Base-by-base conservation (phyloP, 164 flowering plant genomes). In the Chimonanthus praecox region DNA sequence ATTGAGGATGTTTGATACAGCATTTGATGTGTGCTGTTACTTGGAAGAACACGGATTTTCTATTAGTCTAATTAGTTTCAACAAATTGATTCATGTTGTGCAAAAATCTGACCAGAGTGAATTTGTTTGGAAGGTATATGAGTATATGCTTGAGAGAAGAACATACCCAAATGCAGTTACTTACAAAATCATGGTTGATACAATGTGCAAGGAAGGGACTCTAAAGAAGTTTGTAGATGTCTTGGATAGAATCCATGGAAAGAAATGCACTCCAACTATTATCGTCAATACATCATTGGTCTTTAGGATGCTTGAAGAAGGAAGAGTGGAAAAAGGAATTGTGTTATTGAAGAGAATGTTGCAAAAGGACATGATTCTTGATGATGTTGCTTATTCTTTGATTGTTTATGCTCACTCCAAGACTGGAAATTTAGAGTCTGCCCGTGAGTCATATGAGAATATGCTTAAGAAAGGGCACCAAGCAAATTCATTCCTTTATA, bases 51-150 rank as follows among this genome's bases (percentile, higher is more conserved):
- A 76, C 67, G 92, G 97, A 51, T 84, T 88, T 70, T 77, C 77
- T 68, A 71, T 85, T 69, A 85, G 87, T 76, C 58, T 94, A 11
- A 75, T 68, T 6, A 92, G 80, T 78, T 92, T 81, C 80, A 94
- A 94, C 74, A 77, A 79, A 66, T 74, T 94, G 81, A 74, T 92
- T 66, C 84, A 89, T 72, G 78, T 87, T 48, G 82, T 78, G 70
- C 87, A 83, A 72, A 94, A 84, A 76, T 84, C 95, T 70, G 86
- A 84, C 54, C 49, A 60, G 47, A 63, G 47, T 68, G 15, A 2
- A 48, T 63, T 90, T 72, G 87, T 87, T 47, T 92, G 98, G 98
- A 80, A 76, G 58, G 74, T 94, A 20, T 94, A 90, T 78, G 94
- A 90, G 85, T 84, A 74, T 75, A 89, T 92, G 94, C 73, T 92